Evolutionary conservation across 2,329 filamentous ascomycete genomes (phyloP), one percentile per base, ranked within the genome.

Genomic region (Calonectria hongkongensis): DNA sequence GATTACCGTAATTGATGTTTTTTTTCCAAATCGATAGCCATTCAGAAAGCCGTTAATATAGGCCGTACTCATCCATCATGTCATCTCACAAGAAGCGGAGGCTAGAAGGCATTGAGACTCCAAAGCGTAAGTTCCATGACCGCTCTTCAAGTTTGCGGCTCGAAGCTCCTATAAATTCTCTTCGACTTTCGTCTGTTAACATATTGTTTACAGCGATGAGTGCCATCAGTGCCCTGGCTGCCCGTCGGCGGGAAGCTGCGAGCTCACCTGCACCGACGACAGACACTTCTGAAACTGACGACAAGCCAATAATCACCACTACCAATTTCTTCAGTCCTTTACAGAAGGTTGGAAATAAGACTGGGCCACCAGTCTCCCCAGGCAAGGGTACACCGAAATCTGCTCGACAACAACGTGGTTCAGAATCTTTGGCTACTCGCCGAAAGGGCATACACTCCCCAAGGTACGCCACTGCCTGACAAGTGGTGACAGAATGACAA

Each of bases 191-290:
- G 3, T 4, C 10, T 43, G 1, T 74, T 41, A 73, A 15, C 41
- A 21, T 25, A 28, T 18, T 27, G n/a, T n/a, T 18, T 33, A 74
- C 75, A 69, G 75, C 80, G 3, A 78, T 81, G 70, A 84, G 81
- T 48, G 83, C 84, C n/a, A 74, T 85, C n/a, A 84, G 82, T 72
- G 83, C 84, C 7, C 74, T 85, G 25, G 81, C 83, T 41, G 84
- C 83, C 71, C 80, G 83, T 16, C 80, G 83, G 36, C 81, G 79
- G 64, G 78, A 76, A 60, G 74, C 74, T 13, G 71, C 74, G 36
- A 73, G 65, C 13, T 66, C 74, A 18, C 47, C 75, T 41, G 58
- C 74, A 16, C 56, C 70, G 56, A 25, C 72, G 65, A 45, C 50
- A 12, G 64, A 73, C 30, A n/a, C 68, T 16, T 54, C 74, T 51